Conservation (phyloP, 257 asterid genomes). For the Ilex asprella region DNA sequence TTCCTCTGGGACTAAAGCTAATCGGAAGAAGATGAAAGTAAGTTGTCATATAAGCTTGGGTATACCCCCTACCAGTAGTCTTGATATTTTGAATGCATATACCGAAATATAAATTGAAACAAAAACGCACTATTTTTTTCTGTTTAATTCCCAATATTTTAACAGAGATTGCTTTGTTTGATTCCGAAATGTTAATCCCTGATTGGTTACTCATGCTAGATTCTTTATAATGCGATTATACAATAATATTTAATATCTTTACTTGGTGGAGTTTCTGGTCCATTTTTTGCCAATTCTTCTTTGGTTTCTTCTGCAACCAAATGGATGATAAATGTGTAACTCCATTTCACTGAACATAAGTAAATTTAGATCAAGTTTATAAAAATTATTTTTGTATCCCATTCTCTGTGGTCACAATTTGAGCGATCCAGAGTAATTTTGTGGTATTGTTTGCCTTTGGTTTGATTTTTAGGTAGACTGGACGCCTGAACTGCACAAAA, state of each 20-base stretch:
- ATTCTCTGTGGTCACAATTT: neutral
- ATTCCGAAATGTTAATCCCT: neutral
- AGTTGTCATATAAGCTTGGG: neutral
- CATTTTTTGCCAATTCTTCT: too few relatives aligned
- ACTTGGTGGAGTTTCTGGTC: too few relatives aligned
- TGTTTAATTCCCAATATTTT: neutral
- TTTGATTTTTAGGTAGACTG: slow-evolving; percentile 36
- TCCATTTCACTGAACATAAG: neutral
- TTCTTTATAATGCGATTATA: neutral
- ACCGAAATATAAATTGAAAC: too few relatives aligned
- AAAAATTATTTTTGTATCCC: neutral
- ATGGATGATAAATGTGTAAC: neutral
- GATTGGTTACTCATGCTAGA: neutral
- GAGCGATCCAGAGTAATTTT: too few relatives aligned
- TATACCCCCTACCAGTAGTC: neutral
- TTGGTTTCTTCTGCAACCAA: neutral
- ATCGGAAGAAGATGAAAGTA: slow-evolving; percentile 39
- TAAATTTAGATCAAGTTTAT: neutral
- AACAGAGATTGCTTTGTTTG: neutral
- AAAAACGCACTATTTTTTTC: neutral
- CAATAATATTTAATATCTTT: too few relatives aligned
- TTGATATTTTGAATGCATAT: too few relatives aligned
- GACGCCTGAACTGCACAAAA: slow-evolving; percentile 46
- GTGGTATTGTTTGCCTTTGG: neutral
- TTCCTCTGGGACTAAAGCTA: slow-evolving; percentile 28